These are phyloP conservation scores for Ceratobasidium sp. DNA, from an alignment of 1,284 basidiomycete species.

Conservation along the genomic window DNA sequence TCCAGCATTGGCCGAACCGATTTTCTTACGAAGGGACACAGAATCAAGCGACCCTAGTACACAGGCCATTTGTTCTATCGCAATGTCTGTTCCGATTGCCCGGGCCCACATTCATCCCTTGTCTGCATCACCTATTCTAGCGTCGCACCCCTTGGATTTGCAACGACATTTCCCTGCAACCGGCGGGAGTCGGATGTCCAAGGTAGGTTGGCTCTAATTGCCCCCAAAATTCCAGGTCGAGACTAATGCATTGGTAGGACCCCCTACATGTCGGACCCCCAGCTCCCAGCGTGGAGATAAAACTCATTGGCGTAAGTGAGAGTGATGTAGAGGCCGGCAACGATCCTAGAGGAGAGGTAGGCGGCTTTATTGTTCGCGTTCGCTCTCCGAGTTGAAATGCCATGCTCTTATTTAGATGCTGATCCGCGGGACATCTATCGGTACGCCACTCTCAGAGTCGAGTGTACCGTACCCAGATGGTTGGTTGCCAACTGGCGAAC, in stretches of 20 bases:
- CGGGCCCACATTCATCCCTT: constrained; percentile 71
- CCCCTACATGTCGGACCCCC: constrained; percentile 74
- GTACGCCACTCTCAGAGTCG: constrained; percentile 58
- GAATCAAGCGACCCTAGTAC: constrained; percentile 54
- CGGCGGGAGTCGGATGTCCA: constrained; percentile 45
- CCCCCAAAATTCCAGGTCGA: constrained; percentile 41
- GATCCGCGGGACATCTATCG: constrained; percentile 66
- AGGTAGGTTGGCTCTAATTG: not conserved
- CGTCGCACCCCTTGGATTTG: constrained; percentile 79
- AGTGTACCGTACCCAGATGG: constrained; percentile 56
- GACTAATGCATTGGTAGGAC: constrained; percentile 21
- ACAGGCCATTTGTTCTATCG: constrained; percentile 73
- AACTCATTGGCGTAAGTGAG: constrained; percentile 69
- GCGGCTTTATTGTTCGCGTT: constrained; percentile 51
- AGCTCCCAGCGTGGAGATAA: constrained; percentile 78
- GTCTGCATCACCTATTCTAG: constrained; percentile 76
- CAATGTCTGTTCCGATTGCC: constrained; percentile 78
- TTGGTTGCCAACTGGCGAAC: constrained; percentile 66
- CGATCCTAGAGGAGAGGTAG: constrained; percentile 66
- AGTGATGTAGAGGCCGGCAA: constrained; percentile 70
- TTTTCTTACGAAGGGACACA: constrained; percentile 24
- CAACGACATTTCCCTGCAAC: constrained; percentile 68
- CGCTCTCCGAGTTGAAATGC: constrained; percentile 5
- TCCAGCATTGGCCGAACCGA: not conserved
- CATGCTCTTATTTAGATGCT: constrained; percentile 51